Percentiles rank a stretch among this genome's conserved stretches.
phyloP scores from a whole-genome alignment of 805 yeast species.

The Pichia nanzhaoensis region DNA sequence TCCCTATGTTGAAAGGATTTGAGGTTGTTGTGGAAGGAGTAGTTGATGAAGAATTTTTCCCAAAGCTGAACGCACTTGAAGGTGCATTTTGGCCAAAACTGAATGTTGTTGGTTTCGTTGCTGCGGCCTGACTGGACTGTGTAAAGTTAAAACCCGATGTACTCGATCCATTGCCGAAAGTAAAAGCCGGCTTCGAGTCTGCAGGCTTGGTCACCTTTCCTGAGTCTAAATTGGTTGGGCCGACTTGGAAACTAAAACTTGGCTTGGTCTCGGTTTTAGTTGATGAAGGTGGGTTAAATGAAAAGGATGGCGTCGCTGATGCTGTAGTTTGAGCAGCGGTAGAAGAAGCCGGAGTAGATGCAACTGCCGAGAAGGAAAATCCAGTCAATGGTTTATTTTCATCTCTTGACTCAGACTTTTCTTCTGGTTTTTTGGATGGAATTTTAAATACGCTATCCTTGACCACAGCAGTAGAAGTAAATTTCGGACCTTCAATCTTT shows the following conservation, averaged over 20 bases:
- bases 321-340: not conserved
- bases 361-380: slow-evolving; percentile 1
- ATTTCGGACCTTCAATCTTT: slow-evolving; percentile 69
- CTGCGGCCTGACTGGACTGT: not conserved
- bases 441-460: slow-evolving; percentile 28
- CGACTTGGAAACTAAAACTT: slow-evolving; percentile 2
- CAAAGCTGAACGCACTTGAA: slow-evolving; percentile 4
- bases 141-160: slow-evolving; percentile 6
- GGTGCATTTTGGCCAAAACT: slow-evolving; percentile 3
- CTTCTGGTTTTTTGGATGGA: slow-evolving; percentile 16
- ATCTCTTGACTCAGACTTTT: slow-evolving; percentile 2
- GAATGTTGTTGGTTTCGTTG: not conserved
- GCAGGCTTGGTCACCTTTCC: too few relatives aligned
- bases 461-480: slow-evolving; percentile 37
- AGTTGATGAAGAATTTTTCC: not conserved
- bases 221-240: not conserved
- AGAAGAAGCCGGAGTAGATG: not conserved
- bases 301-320: not conserved
- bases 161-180: slow-evolving; percentile 19
- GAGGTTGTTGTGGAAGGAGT: not conserved
- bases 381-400: not conserved
- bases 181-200: slow-evolving; percentile 11
- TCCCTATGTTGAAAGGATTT: slow-evolving; percentile 15
- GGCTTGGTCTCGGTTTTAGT: not conserved
- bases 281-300: not conserved